Conservation (phyloP, 2,329 filamentous ascomycete genomes). For the Fusarium luffae region DNA sequence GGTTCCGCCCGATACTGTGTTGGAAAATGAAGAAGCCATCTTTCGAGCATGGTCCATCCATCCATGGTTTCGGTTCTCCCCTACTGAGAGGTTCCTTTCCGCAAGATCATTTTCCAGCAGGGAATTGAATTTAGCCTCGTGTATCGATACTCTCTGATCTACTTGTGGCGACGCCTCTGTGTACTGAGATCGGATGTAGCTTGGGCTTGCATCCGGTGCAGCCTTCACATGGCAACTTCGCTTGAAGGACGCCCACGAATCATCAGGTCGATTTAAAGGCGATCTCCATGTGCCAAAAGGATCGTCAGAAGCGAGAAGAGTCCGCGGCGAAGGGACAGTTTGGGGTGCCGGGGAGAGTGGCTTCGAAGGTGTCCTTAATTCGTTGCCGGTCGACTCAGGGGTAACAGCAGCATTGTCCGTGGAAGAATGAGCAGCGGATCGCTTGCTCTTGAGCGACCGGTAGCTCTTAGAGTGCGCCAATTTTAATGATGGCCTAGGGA, state of each 20-base stretch:
- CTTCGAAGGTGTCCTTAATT: background rate
- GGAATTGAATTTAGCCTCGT: background rate
- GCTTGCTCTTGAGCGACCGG: conserved; percentile 13
- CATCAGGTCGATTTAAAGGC: conserved; percentile 16
- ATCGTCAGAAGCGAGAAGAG: conserved; percentile 19
- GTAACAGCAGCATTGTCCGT: background rate
- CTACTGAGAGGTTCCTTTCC: background rate
- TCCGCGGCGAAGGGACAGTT: conserved; percentile 1
- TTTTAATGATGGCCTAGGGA: background rate
- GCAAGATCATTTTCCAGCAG: background rate
- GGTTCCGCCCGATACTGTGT: conserved; percentile 17
- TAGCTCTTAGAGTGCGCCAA: conserved; percentile 31
- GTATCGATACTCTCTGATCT: background rate
- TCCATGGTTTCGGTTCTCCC: conserved; percentile 9
- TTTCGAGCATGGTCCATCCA: conserved; percentile 42
- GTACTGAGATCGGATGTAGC: conserved; percentile 34
- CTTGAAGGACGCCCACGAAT: conserved; percentile 32
- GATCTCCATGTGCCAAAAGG: conserved; percentile 19
- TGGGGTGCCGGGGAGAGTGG: background rate
- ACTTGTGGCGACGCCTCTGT: background rate
- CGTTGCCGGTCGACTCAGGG: background rate
- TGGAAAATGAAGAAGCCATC: conserved; percentile 40
- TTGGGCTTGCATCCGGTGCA: conserved; percentile 25
- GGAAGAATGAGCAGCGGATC: background rate
- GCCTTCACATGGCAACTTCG: conserved; percentile 9